Percentiles rank a stretch among this genome's conserved stretches.
phyloP scores from a whole-genome alignment of 345 rosid genomes.

The Populus deltoides region DNA sequence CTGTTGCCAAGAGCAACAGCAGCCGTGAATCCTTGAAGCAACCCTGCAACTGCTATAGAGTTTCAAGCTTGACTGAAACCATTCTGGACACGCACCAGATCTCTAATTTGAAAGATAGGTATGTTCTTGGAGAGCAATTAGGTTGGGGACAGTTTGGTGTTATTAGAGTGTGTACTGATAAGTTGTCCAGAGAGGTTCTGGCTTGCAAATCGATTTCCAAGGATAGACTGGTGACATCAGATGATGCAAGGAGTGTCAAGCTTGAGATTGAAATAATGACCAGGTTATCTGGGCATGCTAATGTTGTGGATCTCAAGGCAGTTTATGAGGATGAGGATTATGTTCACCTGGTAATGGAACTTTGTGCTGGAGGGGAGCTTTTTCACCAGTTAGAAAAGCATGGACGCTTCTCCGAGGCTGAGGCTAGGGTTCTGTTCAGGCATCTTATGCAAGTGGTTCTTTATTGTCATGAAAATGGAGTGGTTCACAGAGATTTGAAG shows the following conservation, averaged over 20 bases:
- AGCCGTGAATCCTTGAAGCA: slow-evolving; percentile 27
- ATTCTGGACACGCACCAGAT: slow-evolving; percentile 46
- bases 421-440: slow-evolving; percentile 54
- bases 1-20: slow-evolving; percentile 47
- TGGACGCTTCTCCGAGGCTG: slow-evolving; percentile 51
- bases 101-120: slow-evolving; percentile 50
- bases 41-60: slow-evolving; percentile 42
- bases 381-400: slow-evolving; percentile 55
- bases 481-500: slow-evolving; percentile 67
- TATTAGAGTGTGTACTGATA: slow-evolving; percentile 58
- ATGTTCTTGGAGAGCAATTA: slow-evolving; percentile 48
- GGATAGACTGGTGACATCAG: slow-evolving; percentile 54
- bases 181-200: slow-evolving; percentile 50
- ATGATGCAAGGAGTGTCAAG: slow-evolving; percentile 52
- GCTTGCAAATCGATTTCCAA: slow-evolving; percentile 68
- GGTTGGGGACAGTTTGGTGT: slow-evolving; percentile 81
- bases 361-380: slow-evolving; percentile 75
- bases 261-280: slow-evolving; percentile 72
- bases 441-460: slow-evolving; percentile 60
- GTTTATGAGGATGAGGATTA: slow-evolving; percentile 63
- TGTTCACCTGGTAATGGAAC: slow-evolving; percentile 70
- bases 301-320: slow-evolving; percentile 66
- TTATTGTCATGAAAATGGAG: slow-evolving; percentile 63
- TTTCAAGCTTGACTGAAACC: slow-evolving; percentile 38
- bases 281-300: slow-evolving; percentile 67